These are phyloP conservation scores for Gardenia jasminoides DNA, from an alignment of 257 asterid species.

Conservation along the genomic window DNA sequence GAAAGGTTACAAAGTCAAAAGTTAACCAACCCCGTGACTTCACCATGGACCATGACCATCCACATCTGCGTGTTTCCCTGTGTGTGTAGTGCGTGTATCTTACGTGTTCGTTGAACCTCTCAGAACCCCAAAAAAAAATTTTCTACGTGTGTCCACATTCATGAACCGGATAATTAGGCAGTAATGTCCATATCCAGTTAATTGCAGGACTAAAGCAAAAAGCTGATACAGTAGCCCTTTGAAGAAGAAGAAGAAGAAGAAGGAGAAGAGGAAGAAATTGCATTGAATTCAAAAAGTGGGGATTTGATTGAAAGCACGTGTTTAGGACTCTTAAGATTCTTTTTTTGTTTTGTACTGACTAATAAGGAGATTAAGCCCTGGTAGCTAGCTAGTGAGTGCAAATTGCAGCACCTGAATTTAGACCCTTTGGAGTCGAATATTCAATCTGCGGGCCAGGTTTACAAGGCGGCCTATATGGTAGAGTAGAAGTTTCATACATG, in stretches of 20 bases:
- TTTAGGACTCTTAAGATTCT: not conserved
- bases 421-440: not conserved
- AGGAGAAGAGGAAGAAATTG: not conserved
- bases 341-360: not conserved
- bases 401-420: not conserved
- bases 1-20: constrained; percentile 14
- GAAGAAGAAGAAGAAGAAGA: not conserved
- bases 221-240: not conserved
- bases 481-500: not conserved
- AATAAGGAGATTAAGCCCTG: not conserved
- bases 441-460: not conserved
- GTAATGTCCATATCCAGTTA: constrained; percentile 19
- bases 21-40: constrained; percentile 25
- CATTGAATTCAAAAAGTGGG: constrained; percentile 21
- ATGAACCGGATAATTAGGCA: constrained; percentile 10
- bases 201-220: not conserved
- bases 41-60: constrained; percentile 14
- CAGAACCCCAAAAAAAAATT: not conserved
- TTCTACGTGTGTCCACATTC: constrained; percentile 31
- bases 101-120: constrained; percentile 32
- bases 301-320: constrained; percentile 23
- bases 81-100: constrained; percentile 19
- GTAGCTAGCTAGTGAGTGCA: not conserved
- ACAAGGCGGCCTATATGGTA: not conserved
- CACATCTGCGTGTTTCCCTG: not conserved